Percentiles rank a stretch among this genome's conserved stretches.
These are phyloP conservation scores for Volvox africanus DNA, from an alignment of 139 green algal genomes.

Conservation along the genomic window DNA sequence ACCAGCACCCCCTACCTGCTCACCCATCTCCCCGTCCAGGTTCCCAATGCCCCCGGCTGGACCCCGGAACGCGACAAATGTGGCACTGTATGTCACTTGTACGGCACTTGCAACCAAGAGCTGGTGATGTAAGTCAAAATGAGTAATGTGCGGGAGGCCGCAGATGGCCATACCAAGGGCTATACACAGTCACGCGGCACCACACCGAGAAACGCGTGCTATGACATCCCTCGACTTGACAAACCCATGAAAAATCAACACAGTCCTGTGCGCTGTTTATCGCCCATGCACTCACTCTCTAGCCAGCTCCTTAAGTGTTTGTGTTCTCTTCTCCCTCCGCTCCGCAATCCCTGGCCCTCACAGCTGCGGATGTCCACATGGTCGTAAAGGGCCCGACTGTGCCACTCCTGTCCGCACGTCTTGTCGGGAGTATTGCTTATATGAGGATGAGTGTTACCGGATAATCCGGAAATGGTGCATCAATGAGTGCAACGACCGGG, in stretches of 20 bases:
- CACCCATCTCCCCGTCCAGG: neutral
- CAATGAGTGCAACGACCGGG: slow-evolving; percentile 38
- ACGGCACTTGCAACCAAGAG: slow-evolving; percentile 47
- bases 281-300: no score
- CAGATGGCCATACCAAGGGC: no score
- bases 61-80: neutral
- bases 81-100: neutral
- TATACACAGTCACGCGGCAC: no score
- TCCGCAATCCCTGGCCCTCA: neutral
- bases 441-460: slow-evolving; percentile 19
- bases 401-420: slow-evolving; percentile 2
- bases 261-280: no score
- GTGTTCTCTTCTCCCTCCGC: no score
- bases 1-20: no score
- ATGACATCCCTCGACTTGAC: no score
- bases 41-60: slow-evolving; percentile 1
- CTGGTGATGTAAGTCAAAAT: neutral
- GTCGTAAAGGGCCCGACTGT: slow-evolving; percentile 28
- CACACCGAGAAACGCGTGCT: no score
- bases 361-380: slow-evolving; percentile 36
- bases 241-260: no score
- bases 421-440: slow-evolving; percentile 22
- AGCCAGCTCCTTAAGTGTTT: no score
- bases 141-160: no score
- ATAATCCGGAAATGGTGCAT: slow-evolving; percentile 33